These are phyloP conservation scores for Leccinum subfulvum DNA, from an alignment of 1,284 basidiomycete species.

Conservation along the genomic window DNA sequence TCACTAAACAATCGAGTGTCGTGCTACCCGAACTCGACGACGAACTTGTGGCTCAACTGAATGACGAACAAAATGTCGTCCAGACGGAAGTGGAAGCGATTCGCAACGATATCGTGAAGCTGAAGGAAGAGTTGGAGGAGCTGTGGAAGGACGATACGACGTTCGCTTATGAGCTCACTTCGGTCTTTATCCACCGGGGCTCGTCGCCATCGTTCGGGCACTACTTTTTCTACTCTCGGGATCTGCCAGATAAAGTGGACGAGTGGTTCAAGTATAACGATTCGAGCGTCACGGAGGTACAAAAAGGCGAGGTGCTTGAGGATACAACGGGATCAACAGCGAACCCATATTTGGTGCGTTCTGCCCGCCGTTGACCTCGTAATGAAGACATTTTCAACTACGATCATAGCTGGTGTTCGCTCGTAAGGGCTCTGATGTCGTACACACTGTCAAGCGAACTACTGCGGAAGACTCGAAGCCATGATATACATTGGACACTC, in stretches of 20 bases:
- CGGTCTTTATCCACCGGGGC: constrained; percentile 95
- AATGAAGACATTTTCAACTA: background rate
- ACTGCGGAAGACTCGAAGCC: constrained; percentile 25
- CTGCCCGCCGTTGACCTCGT: background rate
- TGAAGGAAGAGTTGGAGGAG: constrained; percentile 73
- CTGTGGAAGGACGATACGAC: constrained; percentile 74
- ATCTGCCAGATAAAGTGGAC: constrained; percentile 72
- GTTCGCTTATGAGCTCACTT: constrained; percentile 87
- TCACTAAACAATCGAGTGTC: constrained; percentile 46
- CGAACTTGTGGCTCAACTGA: constrained; percentile 50
- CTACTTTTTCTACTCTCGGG: constrained; percentile 86
- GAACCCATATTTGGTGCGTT: constrained; percentile 77
- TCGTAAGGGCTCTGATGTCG: constrained; percentile 68
- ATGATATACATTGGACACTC: constrained; percentile 31
- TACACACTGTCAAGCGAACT: constrained; percentile 75
- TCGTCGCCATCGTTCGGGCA: constrained; percentile 81
- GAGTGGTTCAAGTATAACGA: constrained; percentile 97
- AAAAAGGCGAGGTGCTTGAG: constrained; percentile 74
- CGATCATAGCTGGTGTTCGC: constrained; percentile 71
- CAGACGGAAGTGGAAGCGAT: constrained; percentile 62
- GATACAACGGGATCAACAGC: constrained; percentile 80
- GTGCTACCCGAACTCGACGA: constrained; percentile 51
- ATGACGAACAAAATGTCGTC: constrained; percentile 52
- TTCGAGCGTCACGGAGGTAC: constrained; percentile 71
- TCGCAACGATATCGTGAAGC: constrained; percentile 48